Percentiles rank a stretch among this genome's conserved stretches.
Conservation (phyloP, 2,329 filamentous ascomycete genomes). For the Elsinoe fawcettii region DNA sequence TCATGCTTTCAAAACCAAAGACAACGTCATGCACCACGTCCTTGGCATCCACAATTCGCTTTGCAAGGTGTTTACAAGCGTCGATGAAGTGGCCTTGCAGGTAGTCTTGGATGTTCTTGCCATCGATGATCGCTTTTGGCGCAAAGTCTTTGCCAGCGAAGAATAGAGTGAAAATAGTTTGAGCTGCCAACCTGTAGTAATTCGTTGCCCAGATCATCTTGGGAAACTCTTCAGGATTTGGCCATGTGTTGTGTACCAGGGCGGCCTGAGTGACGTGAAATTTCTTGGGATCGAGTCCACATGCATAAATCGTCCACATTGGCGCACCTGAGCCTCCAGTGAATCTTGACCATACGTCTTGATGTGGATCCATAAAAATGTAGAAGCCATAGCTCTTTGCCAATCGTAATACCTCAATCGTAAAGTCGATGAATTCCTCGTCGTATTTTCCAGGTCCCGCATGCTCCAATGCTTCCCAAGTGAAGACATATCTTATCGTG, state of each 20-base stretch:
- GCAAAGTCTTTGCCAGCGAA: constrained; percentile 87
- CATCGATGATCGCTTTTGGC: constrained; percentile 90
- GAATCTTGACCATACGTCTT: constrained; percentile 96
- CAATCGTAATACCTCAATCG: constrained; percentile 71
- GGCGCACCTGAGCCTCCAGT: constrained; percentile 92
- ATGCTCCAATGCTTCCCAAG: constrained; percentile 97
- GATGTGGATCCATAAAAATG: constrained; percentile 97
- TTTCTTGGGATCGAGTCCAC: constrained; percentile 75
- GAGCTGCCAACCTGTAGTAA: constrained; percentile 77
- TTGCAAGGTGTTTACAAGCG: constrained; percentile 73
- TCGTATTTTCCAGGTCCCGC: constrained; percentile 87
- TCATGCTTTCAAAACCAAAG: constrained; percentile 93
- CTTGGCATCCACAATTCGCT: constrained; percentile 79
- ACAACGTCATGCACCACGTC: constrained; percentile 80
- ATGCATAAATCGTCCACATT: constrained; percentile 95
- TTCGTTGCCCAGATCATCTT: constrained; percentile 99
- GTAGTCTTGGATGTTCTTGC: constrained; percentile 93
- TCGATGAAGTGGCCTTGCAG: constrained; percentile 77
- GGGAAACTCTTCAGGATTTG: constrained; percentile 74
- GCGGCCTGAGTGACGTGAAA: constrained; percentile 85
- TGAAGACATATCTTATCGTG: constrained; percentile 92
- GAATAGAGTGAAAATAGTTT: constrained; percentile 90
- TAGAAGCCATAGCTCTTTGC: constrained; percentile 91
- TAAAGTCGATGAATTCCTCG: constrained; percentile 86
- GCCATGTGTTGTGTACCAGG: constrained; percentile 89